Evolutionary conservation across 495 filamentous ascomycete genomes (phyloP).

Genomic region (Ramalina peruviana): DNA sequence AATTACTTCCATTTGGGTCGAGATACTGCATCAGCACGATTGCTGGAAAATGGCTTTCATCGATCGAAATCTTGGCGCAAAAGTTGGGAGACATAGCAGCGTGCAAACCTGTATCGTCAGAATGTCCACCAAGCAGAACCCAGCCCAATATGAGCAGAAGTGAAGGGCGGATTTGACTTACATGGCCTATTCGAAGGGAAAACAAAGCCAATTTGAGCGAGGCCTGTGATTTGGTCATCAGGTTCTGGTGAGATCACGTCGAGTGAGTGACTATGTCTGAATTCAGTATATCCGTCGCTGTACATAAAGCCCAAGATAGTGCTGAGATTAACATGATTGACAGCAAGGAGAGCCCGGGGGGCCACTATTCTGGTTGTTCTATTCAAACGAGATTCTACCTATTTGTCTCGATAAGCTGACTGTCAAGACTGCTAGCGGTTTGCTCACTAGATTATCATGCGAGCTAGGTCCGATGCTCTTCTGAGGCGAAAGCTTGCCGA

Average conservation of each 20-base stretch:
- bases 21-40: slow-evolving; percentile 44
- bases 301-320: slow-evolving; percentile 53
- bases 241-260: slow-evolving; percentile 43
- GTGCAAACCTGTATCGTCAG: slow-evolving; percentile 39
- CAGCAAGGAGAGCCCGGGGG: slow-evolving; percentile 52
- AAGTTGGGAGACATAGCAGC: slow-evolving; percentile 62
- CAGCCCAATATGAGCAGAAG: slow-evolving; percentile 9
- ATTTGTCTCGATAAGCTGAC: not conserved
- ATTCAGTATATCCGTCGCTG: slow-evolving; percentile 64
- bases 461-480: slow-evolving; percentile 35
- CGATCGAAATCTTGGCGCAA: slow-evolving; percentile 49
- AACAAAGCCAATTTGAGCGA: slow-evolving; percentile 61
- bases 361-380: slow-evolving; percentile 49
- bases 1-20: not conserved
- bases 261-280: slow-evolving; percentile 62
- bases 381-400: slow-evolving; percentile 48
- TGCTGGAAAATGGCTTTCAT: slow-evolving; percentile 49
- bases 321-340: slow-evolving; percentile 50
- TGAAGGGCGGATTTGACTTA: slow-evolving; percentile 20
- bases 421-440: not conserved
- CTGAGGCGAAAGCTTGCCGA: slow-evolving; percentile 56
- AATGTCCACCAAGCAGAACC: slow-evolving; percentile 10
- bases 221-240: slow-evolving; percentile 47
- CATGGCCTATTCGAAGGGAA: slow-evolving; percentile 38
- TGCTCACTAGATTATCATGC: slow-evolving; percentile 19